Evolutionary conservation across 2,329 filamentous ascomycete genomes (phyloP), one percentile per base, ranked within the genome.

Genomic region (Curvularia verruculosa): DNA sequence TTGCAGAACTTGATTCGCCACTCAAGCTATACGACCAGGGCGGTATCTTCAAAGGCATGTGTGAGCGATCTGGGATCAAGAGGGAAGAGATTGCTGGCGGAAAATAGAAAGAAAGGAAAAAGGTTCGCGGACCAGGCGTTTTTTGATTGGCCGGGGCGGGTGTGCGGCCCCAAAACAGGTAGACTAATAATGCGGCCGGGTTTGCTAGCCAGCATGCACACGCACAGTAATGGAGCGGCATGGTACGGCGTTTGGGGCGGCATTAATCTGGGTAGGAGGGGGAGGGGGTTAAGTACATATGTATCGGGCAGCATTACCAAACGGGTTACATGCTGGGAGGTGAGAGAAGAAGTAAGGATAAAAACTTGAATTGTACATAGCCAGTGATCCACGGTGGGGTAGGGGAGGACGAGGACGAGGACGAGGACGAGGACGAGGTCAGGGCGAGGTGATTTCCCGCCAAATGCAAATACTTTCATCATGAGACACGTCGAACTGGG

Each of bases 31-130:
- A 89, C 83, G 84, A 88, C 28, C 78, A 82, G 45, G 87, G 84
- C 9, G 90, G 91, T 0, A 92, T 97, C 52, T 98, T 98, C 77
- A 84, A 89, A 64, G 82, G 89, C 34, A 96, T 96, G 93, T 96
- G 93, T 73, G 91, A 96, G 43, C 82, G 90, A 48, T 93, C 90
- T 70, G 91, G 91, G 1, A 96, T 96, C 67, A 73, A 80, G 31
- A 74, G 79, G 51, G 80, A 82, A 49, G 82, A 84, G 64, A 82
- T 84, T 65, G 64, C 70, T 40, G 62, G 59, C 31, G 58, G 60
- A 52, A 45, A 59, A 31, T 62, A 65, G 39, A 54, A 49, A 24
- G 50, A 45, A 59, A 31, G 61, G 64, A 43, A 54, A 49, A 24
- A 28, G 23, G 29, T 34, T n/a, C 23, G 36, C 18, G 24, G 26